Evolutionary conservation across 495 filamentous ascomycete genomes (phyloP).

Genomic region (Lasiosphaeris hirsuta): DNA sequence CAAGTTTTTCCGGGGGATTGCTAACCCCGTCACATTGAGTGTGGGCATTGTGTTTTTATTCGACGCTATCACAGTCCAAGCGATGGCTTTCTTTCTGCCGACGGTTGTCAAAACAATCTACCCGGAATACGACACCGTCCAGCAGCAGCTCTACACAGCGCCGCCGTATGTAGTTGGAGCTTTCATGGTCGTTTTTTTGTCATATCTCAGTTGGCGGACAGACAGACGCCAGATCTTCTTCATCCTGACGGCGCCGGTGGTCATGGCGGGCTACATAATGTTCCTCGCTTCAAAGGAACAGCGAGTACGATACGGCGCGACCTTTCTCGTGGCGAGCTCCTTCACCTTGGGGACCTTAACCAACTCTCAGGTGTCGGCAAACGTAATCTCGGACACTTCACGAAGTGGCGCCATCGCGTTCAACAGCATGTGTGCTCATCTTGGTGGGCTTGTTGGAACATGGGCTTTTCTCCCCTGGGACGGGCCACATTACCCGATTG

Average conservation of each 20-base stretch:
- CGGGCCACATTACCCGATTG: conserved; percentile 60
- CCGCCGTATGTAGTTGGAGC: conserved; percentile 8
- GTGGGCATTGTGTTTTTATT: conserved; percentile 4
- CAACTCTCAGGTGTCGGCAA: conserved; percentile 58
- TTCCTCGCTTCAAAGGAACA: conserved; percentile 6
- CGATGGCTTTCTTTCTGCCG: conserved; percentile 7
- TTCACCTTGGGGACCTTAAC: conserved; percentile 62
- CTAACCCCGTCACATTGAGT: conserved; percentile 6
- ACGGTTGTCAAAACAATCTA: conserved; percentile 11
- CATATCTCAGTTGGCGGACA: conserved; percentile 2
- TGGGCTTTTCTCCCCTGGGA: conserved; percentile 62
- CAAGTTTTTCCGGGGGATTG: conserved; percentile 42
- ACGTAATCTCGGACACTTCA: conserved; percentile 62
- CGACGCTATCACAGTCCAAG: conserved; percentile 10
- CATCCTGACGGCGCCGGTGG: background rate
- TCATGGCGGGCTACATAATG: conserved; percentile 7
- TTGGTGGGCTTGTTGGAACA: conserved; percentile 62
- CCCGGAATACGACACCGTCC: background rate
- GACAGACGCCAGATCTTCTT: conserved; percentile 11
- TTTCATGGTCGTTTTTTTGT: background rate
- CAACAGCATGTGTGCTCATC: conserved; percentile 62
- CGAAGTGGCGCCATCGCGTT: conserved; percentile 60
- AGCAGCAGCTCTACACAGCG: conserved; percentile 10
- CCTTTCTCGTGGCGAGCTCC: conserved; percentile 8
- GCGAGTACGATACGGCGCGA: conserved; percentile 3